These are phyloP conservation scores for Melocanna baccifera DNA, from an alignment of 176 grass and related monocot genomes.

Conservation along the genomic window DNA sequence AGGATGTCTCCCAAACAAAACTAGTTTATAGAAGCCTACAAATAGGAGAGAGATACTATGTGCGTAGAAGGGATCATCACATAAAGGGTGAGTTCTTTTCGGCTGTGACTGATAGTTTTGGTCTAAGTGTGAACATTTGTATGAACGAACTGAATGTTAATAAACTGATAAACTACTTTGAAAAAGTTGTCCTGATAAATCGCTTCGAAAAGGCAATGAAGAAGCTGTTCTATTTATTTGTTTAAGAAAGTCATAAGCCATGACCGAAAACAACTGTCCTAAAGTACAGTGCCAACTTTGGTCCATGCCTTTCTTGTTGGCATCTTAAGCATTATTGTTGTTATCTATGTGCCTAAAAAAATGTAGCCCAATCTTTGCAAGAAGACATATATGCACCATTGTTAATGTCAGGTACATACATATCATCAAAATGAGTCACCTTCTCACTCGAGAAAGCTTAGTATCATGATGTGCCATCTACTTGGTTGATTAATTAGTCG, in stretches of 20 bases:
- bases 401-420: constrained; percentile 5
- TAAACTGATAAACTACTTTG: too few species aligned
- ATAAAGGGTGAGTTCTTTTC: neutral
- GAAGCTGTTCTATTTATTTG: too few species aligned
- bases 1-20: neutral
- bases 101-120: too few species aligned
- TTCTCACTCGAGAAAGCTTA: neutral
- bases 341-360: neutral
- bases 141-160: too few species aligned
- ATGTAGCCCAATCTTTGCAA: neutral
- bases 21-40: neutral
- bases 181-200: too few species aligned
- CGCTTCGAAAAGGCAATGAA: too few species aligned
- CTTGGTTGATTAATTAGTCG: constrained; percentile 20
- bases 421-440: neutral
- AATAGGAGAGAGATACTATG: neutral
- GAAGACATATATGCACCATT: neutral
- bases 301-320: constrained; percentile 35
- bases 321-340: constrained; percentile 12
- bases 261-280: too few species aligned
- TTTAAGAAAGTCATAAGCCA: too few species aligned
- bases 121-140: too few species aligned
- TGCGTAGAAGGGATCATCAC: neutral
- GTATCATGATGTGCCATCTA: constrained; percentile 18
- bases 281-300: constrained; percentile 35